Evolutionary conservation across 2,329 filamentous ascomycete genomes (phyloP).

Genomic region (Cyclaneusma minus): DNA sequence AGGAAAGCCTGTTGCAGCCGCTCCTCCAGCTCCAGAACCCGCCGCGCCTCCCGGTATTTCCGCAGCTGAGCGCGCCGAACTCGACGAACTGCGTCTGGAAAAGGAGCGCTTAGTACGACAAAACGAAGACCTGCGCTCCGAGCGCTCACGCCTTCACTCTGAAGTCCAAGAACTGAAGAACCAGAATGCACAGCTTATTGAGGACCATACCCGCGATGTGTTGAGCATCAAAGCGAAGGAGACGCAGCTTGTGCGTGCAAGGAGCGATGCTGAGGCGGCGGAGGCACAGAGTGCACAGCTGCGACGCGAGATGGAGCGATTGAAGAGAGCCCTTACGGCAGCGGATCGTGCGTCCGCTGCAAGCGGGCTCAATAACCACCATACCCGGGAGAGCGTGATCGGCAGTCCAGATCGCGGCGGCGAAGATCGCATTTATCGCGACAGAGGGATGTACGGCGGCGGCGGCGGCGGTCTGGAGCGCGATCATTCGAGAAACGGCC

Average conservation of each 20-base stretch:
- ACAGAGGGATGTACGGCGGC: conserved; percentile 20
- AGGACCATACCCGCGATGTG: conserved; percentile 91
- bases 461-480: too few species aligned
- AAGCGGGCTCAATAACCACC: conserved; percentile 19
- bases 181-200: conserved; percentile 90
- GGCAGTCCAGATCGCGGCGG: conserved; percentile 31
- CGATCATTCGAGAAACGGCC: too few species aligned
- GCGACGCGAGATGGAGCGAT: conserved; percentile 73
- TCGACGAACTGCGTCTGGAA: conserved; percentile 74
- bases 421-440: conserved; percentile 44
- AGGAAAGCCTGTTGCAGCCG: conserved; percentile 49
- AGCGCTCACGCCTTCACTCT: conserved; percentile 66
- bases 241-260: conserved; percentile 83
- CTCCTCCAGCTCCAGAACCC: conserved; percentile 36
- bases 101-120: conserved; percentile 65
- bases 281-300: conserved; percentile 77
- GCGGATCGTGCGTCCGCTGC: conserved; percentile 32
- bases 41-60: conserved; percentile 50
- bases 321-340: conserved; percentile 71
- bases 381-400: conserved; percentile 16
- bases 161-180: conserved; percentile 92
- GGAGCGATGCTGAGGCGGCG: conserved; percentile 77
- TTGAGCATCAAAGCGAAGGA: conserved; percentile 97
- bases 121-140: conserved; percentile 67
- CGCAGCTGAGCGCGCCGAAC: conserved; percentile 74